Evolutionary conservation across 305 asterid genomes (phyloP), one percentile per base, ranked within the genome.

Genomic region (Ilex paraguariensis): DNA sequence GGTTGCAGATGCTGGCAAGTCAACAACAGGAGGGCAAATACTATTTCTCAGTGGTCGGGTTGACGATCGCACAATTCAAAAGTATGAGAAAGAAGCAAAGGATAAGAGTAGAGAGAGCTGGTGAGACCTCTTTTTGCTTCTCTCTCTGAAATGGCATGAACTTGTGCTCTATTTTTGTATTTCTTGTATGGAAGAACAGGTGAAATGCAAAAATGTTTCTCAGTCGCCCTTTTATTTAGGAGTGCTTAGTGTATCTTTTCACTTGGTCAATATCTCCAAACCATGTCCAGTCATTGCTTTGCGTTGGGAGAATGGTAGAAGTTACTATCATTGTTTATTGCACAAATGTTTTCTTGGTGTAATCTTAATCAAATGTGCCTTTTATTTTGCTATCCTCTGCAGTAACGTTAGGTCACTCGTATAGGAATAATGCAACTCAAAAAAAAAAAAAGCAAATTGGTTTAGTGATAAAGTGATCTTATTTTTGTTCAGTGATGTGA

Each of bases 51-150:
- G 99, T 67, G 99, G 96, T 66, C 96, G 90, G 76, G 99, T 94
- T 65, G 99, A 94, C 75, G 99, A 94, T 31, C 93, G 99, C 0
- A 94, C 99, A 6, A 94, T 94, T 69, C 99, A 94, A 69, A 90
- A 94, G 64, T 94, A 90, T 50, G 99, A 94, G 75, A 94, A 86
- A 83, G 97, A 93, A 75, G 99, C 99, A 30, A 93, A 94, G 71
- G 96, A 94, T n/a, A 94, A 94, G 70, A 88, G 88, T 68, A 82
- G 99, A 72, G 99, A 93, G 82, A 93, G 99, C 78, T 93, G 99
- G 99, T 93, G 75, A 77, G 86, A 72, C 60, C 70, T 73, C 58
- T 46, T 61, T 62, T 36, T 46, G 55, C 64, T 15, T 57, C 28
- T 46, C 9, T 51, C 55, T 64, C 54, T 17, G 3, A 44, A 59